A percentile compares a stretch with the other conserved stretches of the same genome.
Conservation (phyloP, 257 asterid genomes). For the Scutellaria barbata region DNA sequence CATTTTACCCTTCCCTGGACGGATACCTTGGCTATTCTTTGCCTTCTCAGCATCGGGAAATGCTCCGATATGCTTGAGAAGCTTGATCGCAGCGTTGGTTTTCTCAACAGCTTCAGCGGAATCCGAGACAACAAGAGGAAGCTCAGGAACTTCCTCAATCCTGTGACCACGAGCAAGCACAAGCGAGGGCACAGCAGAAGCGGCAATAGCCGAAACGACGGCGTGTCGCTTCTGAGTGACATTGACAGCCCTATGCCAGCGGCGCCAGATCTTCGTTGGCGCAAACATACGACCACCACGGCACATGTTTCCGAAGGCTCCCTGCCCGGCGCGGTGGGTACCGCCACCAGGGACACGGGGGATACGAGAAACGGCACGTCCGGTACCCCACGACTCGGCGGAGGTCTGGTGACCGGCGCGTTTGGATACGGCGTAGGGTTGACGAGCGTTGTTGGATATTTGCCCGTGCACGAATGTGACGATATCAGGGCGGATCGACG, state of each 20-base stretch:
- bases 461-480: constrained; percentile 65
- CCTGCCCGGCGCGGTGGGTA: constrained; percentile 81
- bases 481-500: constrained; percentile 71
- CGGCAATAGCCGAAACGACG: constrained; percentile 64
- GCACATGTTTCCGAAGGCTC: constrained; percentile 84
- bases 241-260: constrained; percentile 65
- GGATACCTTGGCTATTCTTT: constrained; percentile 54
- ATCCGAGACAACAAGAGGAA: constrained; percentile 63
- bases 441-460: constrained; percentile 68
- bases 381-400: constrained; percentile 79
- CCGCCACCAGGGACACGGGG: constrained; percentile 88
- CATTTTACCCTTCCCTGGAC: constrained; percentile 70
- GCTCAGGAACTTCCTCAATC: constrained; percentile 62
- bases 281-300: constrained; percentile 83
- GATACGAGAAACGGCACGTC: constrained; percentile 79
- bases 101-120: constrained; percentile 63
- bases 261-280: constrained; percentile 71
- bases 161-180: constrained; percentile 65
- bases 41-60: constrained; percentile 66
- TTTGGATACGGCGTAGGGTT: constrained; percentile 71
- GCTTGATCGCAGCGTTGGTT: constrained; percentile 55
- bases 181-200: constrained; percentile 60
- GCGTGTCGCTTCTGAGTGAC: constrained; percentile 69
- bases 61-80: constrained; percentile 66
- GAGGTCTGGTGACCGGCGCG: constrained; percentile 78